These are phyloP conservation scores for Oryza officinalis DNA, from an alignment of 176 grass and related monocot species.

Conservation along the genomic window DNA sequence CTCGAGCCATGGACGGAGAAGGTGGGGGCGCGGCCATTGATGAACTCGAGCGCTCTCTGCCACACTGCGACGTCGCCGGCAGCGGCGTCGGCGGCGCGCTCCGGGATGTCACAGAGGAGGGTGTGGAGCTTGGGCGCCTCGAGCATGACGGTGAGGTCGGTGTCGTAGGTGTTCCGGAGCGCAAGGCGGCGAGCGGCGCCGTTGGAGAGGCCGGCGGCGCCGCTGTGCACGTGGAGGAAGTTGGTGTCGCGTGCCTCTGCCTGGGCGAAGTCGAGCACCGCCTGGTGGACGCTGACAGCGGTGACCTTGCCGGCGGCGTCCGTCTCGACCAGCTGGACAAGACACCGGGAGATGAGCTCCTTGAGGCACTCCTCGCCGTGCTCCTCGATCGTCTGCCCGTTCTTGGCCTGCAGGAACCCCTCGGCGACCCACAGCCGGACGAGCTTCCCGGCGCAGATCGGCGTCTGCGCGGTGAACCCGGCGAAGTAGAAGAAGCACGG, in stretches of 20 bases:
- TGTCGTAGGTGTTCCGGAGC: constrained; percentile 20
- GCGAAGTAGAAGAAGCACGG: constrained; percentile 18
- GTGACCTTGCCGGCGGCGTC: not conserved
- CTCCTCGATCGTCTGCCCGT: constrained; percentile 1
- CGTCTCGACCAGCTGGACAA: not conserved
- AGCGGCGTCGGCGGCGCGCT: not conserved
- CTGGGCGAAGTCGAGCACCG: not conserved
- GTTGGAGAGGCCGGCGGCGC: not conserved
- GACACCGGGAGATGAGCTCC: constrained; percentile 16
- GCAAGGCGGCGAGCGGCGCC: not conserved
- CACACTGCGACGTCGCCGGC: not conserved
- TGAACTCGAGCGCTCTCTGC: not conserved
- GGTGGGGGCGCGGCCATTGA: not conserved
- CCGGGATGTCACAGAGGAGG: constrained; percentile 12
- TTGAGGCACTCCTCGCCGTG: constrained; percentile 7
- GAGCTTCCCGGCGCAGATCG: not conserved
- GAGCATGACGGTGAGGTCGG: not conserved
- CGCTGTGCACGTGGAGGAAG: constrained; percentile 2
- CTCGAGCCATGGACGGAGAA: not conserved
- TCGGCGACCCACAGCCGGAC: constrained; percentile 23
- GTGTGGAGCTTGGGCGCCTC: constrained; percentile 10
- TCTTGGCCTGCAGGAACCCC: not conserved
- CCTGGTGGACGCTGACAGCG: not conserved
- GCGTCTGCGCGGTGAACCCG: not conserved
- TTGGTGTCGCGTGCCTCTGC: constrained; percentile 2